Evolutionary conservation across 129 eudicot genomes (phyloP), one percentile per base, ranked within the genome.

Genomic region (Helianthus tuberosus): DNA sequence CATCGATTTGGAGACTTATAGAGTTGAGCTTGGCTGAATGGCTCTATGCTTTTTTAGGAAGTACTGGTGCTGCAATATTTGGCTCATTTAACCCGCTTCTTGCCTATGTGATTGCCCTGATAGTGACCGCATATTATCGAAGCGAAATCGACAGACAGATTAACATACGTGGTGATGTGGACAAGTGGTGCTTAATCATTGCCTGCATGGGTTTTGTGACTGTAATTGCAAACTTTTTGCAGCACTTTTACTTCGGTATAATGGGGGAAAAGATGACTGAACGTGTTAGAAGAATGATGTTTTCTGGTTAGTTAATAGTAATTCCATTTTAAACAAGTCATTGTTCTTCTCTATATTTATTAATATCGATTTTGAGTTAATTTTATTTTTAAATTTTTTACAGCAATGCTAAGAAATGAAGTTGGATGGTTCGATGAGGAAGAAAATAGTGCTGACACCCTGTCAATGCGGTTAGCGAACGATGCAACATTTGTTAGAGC

Each of bases 381-480:
- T 35, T 32, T 62, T 3, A 0, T 62, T 51, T 14, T 49, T 68
- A 44, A 15, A 0, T 27, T 72, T 60, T 27, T 60, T 54, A 57
- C 89, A 93, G 98, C 98, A 69, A 93, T 93, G 96, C 92, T 93
- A 76, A 89, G 93, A 35, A 93, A 93, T 82, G 98, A 93, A 90
- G 97, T 88, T 76, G 98, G 98, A 83, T 93, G 98, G 98, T 93
- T 93, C 82, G 98, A 93, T 78, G 96, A 86, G n/a, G 98, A 90
- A 75, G 97, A 90, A 60, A 93, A 93, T 69, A 90, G 91, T 64
- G 97, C 97, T 36, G 97, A 90, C 65, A 90, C 89, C 62, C 77
- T 93, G 73, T 93, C 98, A 73, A 90, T 90, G 97, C 96, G 98
- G 47, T 84, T 93, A 76, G 98, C 97, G 54, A 93, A 90, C 68